Evolutionary conservation across 768 basidiomycete genomes (phyloP), one percentile per base, ranked within the genome.

Genomic region (Tubosaeta sp.): DNA sequence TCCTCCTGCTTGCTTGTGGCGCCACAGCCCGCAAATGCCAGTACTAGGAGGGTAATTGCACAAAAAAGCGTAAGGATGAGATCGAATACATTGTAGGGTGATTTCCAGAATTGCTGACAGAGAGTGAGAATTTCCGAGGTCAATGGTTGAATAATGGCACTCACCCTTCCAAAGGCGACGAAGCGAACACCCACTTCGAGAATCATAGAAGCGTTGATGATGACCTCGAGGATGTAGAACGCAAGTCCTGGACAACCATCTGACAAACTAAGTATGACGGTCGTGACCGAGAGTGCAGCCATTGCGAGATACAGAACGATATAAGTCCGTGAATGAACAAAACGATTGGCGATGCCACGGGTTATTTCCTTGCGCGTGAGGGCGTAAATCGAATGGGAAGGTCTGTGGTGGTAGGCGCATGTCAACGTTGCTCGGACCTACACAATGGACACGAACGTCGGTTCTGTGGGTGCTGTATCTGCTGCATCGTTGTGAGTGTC

Each of bases 171-270:
- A 62, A 96, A 89, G 2, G 96, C 96, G 51, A 97, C 75, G 65
- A 97, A 87, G 35, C 96, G 83, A 52, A 95, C 88, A 1, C 77
- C 78, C 16, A 99, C 96, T 74, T 99, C 96, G 22, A 87, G 67
- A 53, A 98, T 97, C 94, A 97, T 95, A 10, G 90, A 77, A 0
- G 79, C 77, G 63, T 95, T 94, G 68, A 95, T 81, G 65, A 95
- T 83, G 40, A 95, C 69, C 70, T 96, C 93, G 59, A 96, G 76
- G 25, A 94, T 70, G 69, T 91, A 96, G 71, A 96, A 96, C 4
- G 89, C 73, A n/a, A 86, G 59, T 5, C 86, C 88, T 6, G 93
- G 93, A 61, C 94, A 96, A 24, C 86, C 91, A 58, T 88, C 84
- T 39, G 81, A 78, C 49, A 94, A 68, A 66, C 89, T 91, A 43